Evolutionary conservation across 208 protist genomes (phyloP).

Genomic region (Leishmania tropica): DNA sequence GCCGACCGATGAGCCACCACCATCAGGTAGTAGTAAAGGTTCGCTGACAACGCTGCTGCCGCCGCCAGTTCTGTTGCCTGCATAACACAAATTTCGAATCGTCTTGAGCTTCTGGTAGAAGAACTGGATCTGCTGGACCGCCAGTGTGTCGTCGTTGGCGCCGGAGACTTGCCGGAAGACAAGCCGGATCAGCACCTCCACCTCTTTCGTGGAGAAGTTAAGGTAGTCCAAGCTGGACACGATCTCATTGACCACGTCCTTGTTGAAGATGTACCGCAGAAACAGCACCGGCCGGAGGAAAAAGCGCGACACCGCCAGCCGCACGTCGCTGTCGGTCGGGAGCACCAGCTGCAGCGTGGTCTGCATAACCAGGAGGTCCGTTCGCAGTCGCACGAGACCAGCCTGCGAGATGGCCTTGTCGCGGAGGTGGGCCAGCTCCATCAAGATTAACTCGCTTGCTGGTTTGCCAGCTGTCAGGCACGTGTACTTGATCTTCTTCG

Average conservation of each 20-base stretch:
- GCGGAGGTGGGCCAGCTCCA: constrained; percentile 80
- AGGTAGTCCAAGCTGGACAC: constrained; percentile 79
- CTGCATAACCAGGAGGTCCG: constrained; percentile 79
- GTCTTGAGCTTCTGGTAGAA: constrained; percentile 55
- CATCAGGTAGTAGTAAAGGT: background rate
- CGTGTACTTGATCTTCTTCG: constrained; percentile 73
- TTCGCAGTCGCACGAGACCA: constrained; percentile 56
- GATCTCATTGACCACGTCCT: constrained; percentile 78
- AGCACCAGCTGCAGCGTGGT: constrained; percentile 75
- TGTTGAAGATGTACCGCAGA: constrained; percentile 77
- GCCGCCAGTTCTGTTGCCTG: background rate
- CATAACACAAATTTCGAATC: constrained; percentile 22
- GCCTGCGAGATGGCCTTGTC: constrained; percentile 80
- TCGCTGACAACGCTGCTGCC: background rate
- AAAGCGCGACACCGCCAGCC: constrained; percentile 58
- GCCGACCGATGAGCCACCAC: background rate
- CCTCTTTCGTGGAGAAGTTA: constrained; percentile 57
- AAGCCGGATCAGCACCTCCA: constrained; percentile 80
- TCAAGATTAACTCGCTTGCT: constrained; percentile 76
- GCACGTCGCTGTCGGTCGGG: constrained; percentile 70
- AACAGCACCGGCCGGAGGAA: constrained; percentile 76
- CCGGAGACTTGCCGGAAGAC: constrained; percentile 76
- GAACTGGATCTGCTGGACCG: constrained; percentile 52
- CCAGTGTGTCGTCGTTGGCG: constrained; percentile 62
- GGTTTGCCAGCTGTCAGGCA: constrained; percentile 69